Conservation (phyloP, 1,284 basidiomycete species). For the Takashimella koratensis region DNA sequence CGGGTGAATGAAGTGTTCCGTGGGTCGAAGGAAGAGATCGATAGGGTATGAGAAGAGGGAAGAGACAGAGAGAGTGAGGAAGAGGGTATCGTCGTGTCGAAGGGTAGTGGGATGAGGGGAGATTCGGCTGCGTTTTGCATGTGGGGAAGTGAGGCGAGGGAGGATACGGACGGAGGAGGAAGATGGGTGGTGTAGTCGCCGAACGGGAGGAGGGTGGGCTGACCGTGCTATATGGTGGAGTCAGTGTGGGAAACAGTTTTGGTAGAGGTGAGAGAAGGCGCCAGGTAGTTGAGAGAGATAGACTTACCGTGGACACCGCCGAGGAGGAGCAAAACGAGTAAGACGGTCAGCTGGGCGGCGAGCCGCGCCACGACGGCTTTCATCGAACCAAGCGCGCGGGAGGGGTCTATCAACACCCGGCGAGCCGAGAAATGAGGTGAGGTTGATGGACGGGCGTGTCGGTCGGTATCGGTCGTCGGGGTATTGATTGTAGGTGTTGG, state of each 20-base stretch:
- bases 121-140: constrained; percentile 10
- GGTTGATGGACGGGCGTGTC: too few species aligned
- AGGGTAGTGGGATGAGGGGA: constrained; percentile 29
- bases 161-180: constrained; percentile 52
- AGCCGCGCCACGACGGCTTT: neutral
- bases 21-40: constrained; percentile 61
- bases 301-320: neutral
- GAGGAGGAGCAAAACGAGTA: neutral
- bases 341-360: neutral
- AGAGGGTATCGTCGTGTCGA: constrained; percentile 37
- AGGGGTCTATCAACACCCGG: too few species aligned
- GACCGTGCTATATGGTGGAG: constrained; percentile 30
- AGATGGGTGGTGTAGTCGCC: constrained; percentile 32
- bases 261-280: neutral
- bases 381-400: too few species aligned
- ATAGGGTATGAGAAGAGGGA: constrained; percentile 27
- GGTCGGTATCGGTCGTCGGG: too few species aligned
- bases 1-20: constrained; percentile 70
- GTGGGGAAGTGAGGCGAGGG: constrained; percentile 51
- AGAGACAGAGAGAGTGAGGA: constrained; percentile 32
- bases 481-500: too few species aligned
- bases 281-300: too few species aligned
- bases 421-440: too few species aligned
- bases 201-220: constrained; percentile 35
- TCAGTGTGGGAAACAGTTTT: neutral